Conservation (phyloP, 352 stramenopile genomes). For the Globisporangium perplexum region DNA sequence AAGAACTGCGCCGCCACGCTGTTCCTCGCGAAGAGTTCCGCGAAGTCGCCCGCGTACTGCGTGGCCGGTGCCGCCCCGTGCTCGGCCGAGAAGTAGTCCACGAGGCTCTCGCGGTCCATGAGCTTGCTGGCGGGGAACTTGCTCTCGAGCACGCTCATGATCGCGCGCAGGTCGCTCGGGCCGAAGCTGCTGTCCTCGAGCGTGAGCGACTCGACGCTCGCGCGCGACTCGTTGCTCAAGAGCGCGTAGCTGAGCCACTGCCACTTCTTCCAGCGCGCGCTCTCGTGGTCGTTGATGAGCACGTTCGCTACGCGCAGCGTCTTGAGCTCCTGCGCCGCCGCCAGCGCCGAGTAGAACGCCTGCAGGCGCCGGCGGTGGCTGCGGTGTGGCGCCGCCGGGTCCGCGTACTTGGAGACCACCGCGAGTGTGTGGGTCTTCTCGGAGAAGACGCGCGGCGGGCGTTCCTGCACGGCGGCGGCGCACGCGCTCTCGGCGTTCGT, state of each 20-base stretch:
- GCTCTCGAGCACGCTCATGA: background rate
- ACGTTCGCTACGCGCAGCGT: background rate
- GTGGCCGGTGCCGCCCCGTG: background rate
- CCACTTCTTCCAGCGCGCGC: background rate
- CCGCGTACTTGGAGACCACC: background rate
- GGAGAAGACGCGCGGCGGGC: background rate
- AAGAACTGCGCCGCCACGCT: background rate
- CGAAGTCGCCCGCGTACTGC: background rate
- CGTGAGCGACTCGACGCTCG: slow-evolving; percentile 1
- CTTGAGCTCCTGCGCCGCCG: background rate
- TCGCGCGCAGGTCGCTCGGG: background rate
- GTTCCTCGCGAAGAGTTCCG: background rate
- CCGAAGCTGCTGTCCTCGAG: background rate
- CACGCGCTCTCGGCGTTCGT: slow-evolving; percentile 1
- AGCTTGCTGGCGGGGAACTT: background rate
- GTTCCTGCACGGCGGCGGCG: background rate
- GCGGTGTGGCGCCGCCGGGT: background rate
- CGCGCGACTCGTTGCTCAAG: background rate
- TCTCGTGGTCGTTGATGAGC: background rate
- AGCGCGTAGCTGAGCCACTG: slow-evolving; percentile 4
- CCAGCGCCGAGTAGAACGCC: slow-evolving; percentile 1
- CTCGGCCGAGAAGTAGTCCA: background rate
- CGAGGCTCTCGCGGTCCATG: background rate
- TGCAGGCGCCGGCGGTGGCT: slow-evolving; percentile 1
- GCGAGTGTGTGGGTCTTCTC: background rate